phyloP scores from a whole-genome alignment of 331 rosid genomes.

The Malus hybrid region DNA sequence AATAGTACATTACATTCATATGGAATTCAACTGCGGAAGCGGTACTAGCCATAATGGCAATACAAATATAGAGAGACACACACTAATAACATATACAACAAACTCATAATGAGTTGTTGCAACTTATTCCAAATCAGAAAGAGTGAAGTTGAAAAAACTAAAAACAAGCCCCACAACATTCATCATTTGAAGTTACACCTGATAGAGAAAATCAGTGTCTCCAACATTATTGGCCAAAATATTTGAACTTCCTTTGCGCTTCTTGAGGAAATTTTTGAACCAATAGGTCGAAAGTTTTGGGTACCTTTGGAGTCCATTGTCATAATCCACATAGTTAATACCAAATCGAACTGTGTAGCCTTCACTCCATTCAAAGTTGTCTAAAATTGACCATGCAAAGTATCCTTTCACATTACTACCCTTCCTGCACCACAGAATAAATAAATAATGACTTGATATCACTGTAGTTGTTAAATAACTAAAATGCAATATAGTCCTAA shows the following conservation, averaged over 20 bases:
- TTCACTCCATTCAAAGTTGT: conserved; percentile 19
- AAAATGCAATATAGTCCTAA: no score
- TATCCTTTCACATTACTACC: conserved; percentile 19
- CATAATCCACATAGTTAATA: conserved; percentile 14
- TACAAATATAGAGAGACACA: background rate
- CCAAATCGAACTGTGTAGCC: conserved; percentile 30
- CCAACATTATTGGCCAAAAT: background rate
- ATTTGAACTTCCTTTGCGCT: background rate
- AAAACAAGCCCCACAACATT: background rate
- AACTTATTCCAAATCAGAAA: background rate
- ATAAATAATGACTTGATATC: no score
- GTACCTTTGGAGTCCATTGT: conserved; percentile 15
- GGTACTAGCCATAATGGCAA: background rate
- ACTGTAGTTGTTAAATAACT: background rate
- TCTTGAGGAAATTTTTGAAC: conserved; percentile 14
- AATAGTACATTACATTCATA: background rate
- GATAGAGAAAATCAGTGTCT: background rate
- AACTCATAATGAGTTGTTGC: background rate
- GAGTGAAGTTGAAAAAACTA: background rate
- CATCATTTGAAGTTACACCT: background rate
- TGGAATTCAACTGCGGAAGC: background rate
- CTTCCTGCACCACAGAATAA: background rate
- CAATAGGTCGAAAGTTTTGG: conserved; percentile 19
- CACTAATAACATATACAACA: background rate
- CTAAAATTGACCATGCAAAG: conserved; percentile 31